Evolutionary conservation across 805 yeast genomes (phyloP), one percentile per base, ranked within the genome.

Genomic region (Starmera pachycereana): DNA sequence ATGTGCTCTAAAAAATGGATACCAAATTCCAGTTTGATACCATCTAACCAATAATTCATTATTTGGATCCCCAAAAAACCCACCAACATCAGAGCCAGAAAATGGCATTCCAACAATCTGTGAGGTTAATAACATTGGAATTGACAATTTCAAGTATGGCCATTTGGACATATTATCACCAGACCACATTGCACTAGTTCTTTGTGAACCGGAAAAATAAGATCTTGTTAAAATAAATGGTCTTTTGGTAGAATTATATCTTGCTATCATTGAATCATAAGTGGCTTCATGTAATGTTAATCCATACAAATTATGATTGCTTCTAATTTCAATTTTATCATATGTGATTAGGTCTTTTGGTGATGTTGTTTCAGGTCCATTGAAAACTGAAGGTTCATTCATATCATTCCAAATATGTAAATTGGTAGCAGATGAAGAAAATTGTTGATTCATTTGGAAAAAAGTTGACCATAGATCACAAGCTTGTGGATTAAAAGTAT

Each of bases 81-180:
- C 98, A 29, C 96, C 97, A 36, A 92, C 90, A 63, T 92, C 99
- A 8, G 96, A 90, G 8, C 99, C 99, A 7, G 83, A 72, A 62
- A 89, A 90, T 28, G 96, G 96, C 78, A 78, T 80, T 8, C 95
- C 95, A 2, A 76, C 85, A 27, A 85, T 65, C 36, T 88, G 87
- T 47, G 80, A 72, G 4, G 94, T 84, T 43, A 92, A 66, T 12
- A 86, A 60, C 96, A 88, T 89, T 7, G 97, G 96, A 35, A 87
- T 71, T 0, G 96, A 85, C 6, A 75, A 69, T 49, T 72, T 69
- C 44, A 92, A 67, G 52, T 87, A 83, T 46, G 81, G 92, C 98
- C 98, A 92, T 48, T 72, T 80, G 3, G 96, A 86, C 72, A 76
- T 81, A 58, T 90, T 92, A 58, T 92, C 99, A 35, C 99, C 99